Evolutionary conservation across 331 rosid genomes (phyloP).

Genomic region (Malus hybrid): DNA sequence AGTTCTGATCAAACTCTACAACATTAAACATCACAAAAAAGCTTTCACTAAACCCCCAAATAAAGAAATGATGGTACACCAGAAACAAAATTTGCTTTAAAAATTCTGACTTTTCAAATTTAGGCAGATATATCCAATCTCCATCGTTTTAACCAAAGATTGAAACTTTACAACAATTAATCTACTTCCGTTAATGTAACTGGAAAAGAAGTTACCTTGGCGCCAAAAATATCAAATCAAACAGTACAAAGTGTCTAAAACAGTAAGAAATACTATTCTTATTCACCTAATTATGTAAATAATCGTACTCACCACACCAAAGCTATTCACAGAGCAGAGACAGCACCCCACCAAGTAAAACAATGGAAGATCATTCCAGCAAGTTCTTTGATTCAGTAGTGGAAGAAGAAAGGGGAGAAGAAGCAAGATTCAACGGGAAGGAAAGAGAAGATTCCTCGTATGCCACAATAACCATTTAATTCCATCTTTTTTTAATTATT

Average conservation of each 20-base stretch:
- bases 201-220: neutral
- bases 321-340: neutral
- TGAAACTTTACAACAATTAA: neutral
- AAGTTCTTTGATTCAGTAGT: neutral
- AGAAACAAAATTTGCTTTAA: no score
- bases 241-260: neutral
- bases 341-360: neutral
- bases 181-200: neutral
- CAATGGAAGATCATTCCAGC: neutral
- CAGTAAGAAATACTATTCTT: neutral
- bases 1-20: no score
- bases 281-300: neutral
- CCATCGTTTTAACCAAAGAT: neutral
- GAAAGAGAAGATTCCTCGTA: no score
- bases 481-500: no score
- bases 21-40: no score
- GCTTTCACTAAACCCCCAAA: no score
- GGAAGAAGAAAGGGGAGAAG: no score
- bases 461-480: no score
- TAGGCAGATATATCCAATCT: no score
- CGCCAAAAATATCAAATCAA: constrained; percentile 2
- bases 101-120: no score
- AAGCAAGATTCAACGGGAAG: no score
- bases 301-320: neutral
- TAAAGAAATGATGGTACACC: no score